phyloP scores from a whole-genome alignment of 805 yeast species.

The Saccharomycopsis schoenii region DNA sequence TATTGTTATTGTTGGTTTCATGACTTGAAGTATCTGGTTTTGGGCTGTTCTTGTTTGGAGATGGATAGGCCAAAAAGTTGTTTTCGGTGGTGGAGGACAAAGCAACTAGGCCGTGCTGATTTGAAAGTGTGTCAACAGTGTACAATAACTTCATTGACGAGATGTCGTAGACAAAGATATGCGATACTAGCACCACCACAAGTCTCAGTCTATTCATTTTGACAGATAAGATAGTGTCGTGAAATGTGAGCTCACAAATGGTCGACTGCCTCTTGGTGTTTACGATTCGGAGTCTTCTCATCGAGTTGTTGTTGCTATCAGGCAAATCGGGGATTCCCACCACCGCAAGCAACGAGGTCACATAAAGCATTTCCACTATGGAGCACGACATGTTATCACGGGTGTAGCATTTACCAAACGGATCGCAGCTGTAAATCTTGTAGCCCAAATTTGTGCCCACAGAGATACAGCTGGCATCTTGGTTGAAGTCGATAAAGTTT shows the following conservation, averaged over 20 bases:
- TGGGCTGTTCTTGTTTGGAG: constrained; percentile 31
- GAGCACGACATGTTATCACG: constrained; percentile 48
- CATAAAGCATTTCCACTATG: constrained; percentile 67
- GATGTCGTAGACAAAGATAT: constrained; percentile 64
- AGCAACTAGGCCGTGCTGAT: constrained; percentile 49
- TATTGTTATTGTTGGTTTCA: not conserved
- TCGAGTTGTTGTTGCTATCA: constrained; percentile 36
- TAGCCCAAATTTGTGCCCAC: constrained; percentile 56
- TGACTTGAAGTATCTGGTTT: not conserved
- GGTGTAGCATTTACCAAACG: constrained; percentile 45
- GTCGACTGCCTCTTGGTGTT: constrained; percentile 58
- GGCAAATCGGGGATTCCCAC: constrained; percentile 69
- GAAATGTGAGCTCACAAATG: constrained; percentile 67
- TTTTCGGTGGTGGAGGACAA: constrained; percentile 43
- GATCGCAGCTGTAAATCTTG: constrained; percentile 60
- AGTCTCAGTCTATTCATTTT: constrained; percentile 57
- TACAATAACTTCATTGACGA: constrained; percentile 57
- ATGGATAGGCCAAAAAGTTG: constrained; percentile 61
- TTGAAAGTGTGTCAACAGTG: constrained; percentile 39
- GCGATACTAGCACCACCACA: constrained; percentile 51
- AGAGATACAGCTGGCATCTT: constrained; percentile 63
- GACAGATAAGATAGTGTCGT: constrained; percentile 49
- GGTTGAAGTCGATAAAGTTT: constrained; percentile 58
- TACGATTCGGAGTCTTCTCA: constrained; percentile 72
- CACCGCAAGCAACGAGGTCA: constrained; percentile 58